Percentiles rank a stretch among this genome's conserved stretches.
Evolutionary conservation across 129 eudicot genomes (phyloP).

Genomic region (Daucus carota): DNA sequence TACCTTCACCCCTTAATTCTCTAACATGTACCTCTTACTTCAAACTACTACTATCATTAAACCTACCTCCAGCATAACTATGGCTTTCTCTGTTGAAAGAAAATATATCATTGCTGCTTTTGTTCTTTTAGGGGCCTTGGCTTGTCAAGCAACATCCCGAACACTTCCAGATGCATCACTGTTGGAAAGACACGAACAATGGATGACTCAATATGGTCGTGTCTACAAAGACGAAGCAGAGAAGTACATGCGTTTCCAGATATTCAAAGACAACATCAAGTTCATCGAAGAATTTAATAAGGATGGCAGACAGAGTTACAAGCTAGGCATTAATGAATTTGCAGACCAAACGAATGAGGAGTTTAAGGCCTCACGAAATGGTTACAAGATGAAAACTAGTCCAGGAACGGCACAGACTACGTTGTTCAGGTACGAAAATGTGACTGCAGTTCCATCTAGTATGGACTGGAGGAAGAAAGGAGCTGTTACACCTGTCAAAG

Average conservation of each 20-base stretch:
- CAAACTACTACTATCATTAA: neutral
- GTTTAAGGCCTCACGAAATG: constrained; percentile 34
- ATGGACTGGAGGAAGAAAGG: constrained; percentile 54
- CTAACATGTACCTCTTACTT: neutral
- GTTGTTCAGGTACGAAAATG: constrained; percentile 25
- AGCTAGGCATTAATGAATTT: constrained; percentile 1
- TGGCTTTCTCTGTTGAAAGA: constrained; percentile 15
- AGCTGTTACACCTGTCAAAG: constrained; percentile 40
- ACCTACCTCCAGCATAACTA: neutral
- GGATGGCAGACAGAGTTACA: constrained; percentile 21
- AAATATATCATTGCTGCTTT: constrained; percentile 5
- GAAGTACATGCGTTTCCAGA: constrained; percentile 8
- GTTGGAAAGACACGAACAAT: constrained; percentile 10
- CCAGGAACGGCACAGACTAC: constrained; percentile 1
- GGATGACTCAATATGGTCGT: constrained; percentile 9
- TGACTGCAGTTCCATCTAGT: constrained; percentile 28
- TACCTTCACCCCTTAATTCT: neutral
- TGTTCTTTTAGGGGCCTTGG: neutral
- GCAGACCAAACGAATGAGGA: constrained; percentile 20
- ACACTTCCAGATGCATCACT: constrained; percentile 17
- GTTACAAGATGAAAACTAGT: constrained; percentile 20
- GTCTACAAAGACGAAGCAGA: constrained; percentile 13
- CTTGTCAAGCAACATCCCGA: constrained; percentile 4
- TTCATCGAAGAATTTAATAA: constrained; percentile 1
- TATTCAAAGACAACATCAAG: constrained; percentile 8